Conservation (phyloP, 108 stramenopile genomes). For the Ochromonas danica region DNA sequence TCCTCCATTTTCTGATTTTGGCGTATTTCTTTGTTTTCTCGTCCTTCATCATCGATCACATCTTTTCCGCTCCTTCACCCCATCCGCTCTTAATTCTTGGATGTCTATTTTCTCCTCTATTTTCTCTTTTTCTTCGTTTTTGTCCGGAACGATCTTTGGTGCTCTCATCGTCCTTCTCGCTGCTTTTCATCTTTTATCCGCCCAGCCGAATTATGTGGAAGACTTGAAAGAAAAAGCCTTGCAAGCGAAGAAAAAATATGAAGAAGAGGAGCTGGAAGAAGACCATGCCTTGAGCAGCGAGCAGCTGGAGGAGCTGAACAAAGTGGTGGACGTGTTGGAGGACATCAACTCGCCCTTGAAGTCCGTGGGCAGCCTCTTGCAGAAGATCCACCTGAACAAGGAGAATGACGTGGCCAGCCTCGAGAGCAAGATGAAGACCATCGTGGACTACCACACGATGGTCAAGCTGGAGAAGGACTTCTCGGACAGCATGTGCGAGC, state of each 20-base stretch:
- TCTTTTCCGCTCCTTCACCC: no score
- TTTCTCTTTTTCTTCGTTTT: background rate
- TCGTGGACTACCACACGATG: background rate
- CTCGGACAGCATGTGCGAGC: background rate
- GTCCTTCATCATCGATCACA: no score
- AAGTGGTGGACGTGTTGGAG: background rate
- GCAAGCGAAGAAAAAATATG: background rate
- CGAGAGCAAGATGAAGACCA: conserved; percentile 10
- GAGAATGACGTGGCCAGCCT: background rate
- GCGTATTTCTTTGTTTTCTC: no score
- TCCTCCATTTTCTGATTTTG: no score
- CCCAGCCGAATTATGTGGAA: background rate
- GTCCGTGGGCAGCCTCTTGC: background rate
- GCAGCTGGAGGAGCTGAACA: background rate
- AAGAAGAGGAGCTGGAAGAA: background rate
- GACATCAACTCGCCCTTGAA: background rate
- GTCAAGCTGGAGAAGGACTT: background rate
- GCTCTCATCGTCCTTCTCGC: background rate
- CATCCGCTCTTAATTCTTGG: background rate
- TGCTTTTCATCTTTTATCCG: background rate
- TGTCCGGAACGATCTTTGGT: background rate
- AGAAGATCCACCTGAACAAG: background rate
- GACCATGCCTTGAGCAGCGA: background rate
- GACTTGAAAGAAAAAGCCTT: background rate
- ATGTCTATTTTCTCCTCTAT: background rate